Evolutionary conservation across 257 asterid genomes (phyloP).

Genomic region (Solanum ossicruentum): DNA sequence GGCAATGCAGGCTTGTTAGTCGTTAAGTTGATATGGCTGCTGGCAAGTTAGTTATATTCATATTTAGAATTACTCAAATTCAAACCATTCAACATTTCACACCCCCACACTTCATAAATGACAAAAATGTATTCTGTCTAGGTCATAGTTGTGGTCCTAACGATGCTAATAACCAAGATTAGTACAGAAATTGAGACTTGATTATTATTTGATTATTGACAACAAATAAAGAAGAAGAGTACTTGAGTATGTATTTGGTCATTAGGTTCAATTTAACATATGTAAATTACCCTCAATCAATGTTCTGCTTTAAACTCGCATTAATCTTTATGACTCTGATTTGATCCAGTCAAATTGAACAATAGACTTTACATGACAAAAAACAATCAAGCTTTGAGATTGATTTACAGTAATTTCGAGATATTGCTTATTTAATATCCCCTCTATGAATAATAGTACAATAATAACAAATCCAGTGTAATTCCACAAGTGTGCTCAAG

Average conservation of each 20-base stretch:
- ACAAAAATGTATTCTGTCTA: background rate
- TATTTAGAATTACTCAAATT: background rate
- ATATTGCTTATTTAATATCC: background rate
- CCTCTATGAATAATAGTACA: background rate
- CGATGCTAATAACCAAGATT: background rate
- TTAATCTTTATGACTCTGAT: too few relatives aligned
- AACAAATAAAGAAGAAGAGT: background rate
- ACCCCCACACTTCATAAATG: background rate
- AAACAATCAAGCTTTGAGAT: background rate
- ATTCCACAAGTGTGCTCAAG: too few relatives aligned
- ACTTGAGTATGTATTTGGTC: background rate
- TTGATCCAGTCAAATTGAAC: too few relatives aligned
- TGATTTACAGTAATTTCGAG: background rate
- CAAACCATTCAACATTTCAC: background rate
- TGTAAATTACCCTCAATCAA: background rate
- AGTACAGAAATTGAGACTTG: background rate
- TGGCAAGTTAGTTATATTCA: slow-evolving; percentile 49
- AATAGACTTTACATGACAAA: background rate
- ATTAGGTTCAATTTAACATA: background rate
- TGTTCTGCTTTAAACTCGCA: too few relatives aligned
- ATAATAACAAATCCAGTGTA: too few relatives aligned
- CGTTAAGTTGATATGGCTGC: slow-evolving; percentile 42
- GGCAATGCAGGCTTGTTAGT: slow-evolving; percentile 39
- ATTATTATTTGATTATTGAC: background rate
- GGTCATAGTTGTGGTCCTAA: background rate